Base-by-base conservation (phyloP, 306 rosid species). In the Luffa aegyptiaca region DNA sequence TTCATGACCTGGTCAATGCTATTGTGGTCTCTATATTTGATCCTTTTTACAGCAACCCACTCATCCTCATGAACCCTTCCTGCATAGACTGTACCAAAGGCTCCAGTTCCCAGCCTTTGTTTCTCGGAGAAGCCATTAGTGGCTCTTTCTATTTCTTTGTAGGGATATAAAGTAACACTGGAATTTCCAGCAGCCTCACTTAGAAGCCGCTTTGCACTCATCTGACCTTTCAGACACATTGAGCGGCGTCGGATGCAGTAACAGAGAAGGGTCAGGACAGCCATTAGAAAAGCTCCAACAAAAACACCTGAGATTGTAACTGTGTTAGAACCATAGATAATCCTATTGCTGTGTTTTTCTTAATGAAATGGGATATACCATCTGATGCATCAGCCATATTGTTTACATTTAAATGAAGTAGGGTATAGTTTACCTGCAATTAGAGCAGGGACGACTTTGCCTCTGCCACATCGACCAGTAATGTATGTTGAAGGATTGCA, bases 1-100 rank as follows among this genome's bases (percentile, higher is more conserved):
- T 96, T 96, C 96, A 96, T 88, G 79, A 93, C 96, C 85, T 93
- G 97, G 80, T 91, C 99, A 82, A 88, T 86, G 79, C 95, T 83
- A 70, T 93, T 89, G 39, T 88, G 82, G 86, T 96, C 99, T 87
- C 96, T 90, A 33, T 92, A 77, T 84, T 90, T 89, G 80, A 95
- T 90, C 83, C 86, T 95, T 76, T 95, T 93, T 39, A 95, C 89
- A 45, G 99, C 99, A 83, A 95, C 97, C 87, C 79, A 90, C 51
- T 90, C 96, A 72, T 91, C 92, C 74, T 85, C 88, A 79, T 88
- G 90, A 78, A 95, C 84, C 84, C 90, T 93, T 80, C 98, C 97
- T 0, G 94, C 89, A 82, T 96, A 96, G 78, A 96, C 99, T 31
- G 93, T 91, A 49, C 98, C 99, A 71, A 89, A 96, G 21, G 98